Percentiles rank a stretch among this genome's conserved stretches.
Conservation (phyloP, 768 basidiomycete genomes). For the Trametes cinnabarina region DNA sequence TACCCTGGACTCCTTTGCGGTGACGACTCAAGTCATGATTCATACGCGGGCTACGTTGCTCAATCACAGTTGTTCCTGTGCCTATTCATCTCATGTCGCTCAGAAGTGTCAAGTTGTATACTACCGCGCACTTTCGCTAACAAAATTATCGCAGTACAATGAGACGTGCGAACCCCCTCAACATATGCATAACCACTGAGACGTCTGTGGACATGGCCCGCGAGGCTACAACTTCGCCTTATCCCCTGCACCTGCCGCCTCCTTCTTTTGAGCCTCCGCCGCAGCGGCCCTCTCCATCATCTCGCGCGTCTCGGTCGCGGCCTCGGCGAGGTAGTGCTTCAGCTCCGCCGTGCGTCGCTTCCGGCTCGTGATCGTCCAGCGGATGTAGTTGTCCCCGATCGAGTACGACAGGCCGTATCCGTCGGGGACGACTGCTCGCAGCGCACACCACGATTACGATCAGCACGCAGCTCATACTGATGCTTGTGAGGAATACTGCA, state of each 20-base stretch:
- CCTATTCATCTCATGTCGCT: too few species aligned
- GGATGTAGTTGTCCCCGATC: constrained; percentile 79
- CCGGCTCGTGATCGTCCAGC: constrained; percentile 87
- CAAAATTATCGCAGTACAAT: too few species aligned
- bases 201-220: too few species aligned
- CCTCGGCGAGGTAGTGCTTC: constrained; percentile 72
- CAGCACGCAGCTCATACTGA: neutral
- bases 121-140: too few species aligned
- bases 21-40: too few species aligned
- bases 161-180: too few species aligned
- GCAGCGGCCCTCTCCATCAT: constrained; percentile 71
- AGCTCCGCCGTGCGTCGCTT: constrained; percentile 53
- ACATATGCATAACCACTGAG: too few species aligned
- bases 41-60: too few species aligned
- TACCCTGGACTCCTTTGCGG: too few species aligned
- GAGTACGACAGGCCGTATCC: constrained; percentile 92
- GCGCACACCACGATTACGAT: neutral
- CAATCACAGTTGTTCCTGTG: too few species aligned
- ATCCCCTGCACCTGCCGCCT: constrained; percentile 8
- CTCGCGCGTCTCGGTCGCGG: constrained; percentile 70
- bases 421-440: constrained; percentile 71
- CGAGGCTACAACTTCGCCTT: constrained; percentile 33
- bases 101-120: too few species aligned
- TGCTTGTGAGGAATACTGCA: constrained; percentile 3
- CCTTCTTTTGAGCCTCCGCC: constrained; percentile 34